Evolutionary conservation across 129 eudicot species (phyloP), one percentile per base, ranked within the genome.

Genomic region (Escallonia rubra): DNA sequence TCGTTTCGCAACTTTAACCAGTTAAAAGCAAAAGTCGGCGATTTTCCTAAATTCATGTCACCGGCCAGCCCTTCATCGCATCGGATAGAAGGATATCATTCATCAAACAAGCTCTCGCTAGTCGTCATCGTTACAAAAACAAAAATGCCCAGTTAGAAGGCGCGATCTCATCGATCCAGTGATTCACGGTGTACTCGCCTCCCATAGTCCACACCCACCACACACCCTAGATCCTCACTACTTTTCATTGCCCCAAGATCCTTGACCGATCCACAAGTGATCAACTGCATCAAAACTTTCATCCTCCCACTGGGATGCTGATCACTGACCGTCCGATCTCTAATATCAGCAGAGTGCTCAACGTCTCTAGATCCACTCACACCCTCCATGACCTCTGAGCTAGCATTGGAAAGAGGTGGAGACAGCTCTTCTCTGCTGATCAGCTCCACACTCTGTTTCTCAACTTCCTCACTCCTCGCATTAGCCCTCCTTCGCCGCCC

Each of bases 221-320:
- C 11, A 68, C 41, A 1, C 64, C 72, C 59, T 54, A 11, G 23
- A 54, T 54, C 34, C 23, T 54, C 59, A 12, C 44, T 41, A 43
- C 5, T 61, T 34, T 12, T 14, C 52, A 7, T 41, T 6, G 51
- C 42, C 10, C 51, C 4, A 6, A 10, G 51, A 62, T 66, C 74
- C 51, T 77, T 57, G 60, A 67, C 69, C 64, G 68, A 43, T 16
- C 76, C 76, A 63, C 87, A 82, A 3, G 66, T 59, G 47, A 82
- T 74, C 71, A 82, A 63, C 78, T 85, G 82, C 84, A 57, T 81
- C 80, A 78, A 64, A 13, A 72, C 72, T 72, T 78, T 85, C 82
- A 65, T 75, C 71, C 76, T 73, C 47, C 82, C 81, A 47, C 80
- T 39, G 10, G 72, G 63, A 55, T 60, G 49, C 15, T 50, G 67